Evolutionary conservation across 345 rosid species (phyloP).

Genomic region (Noccaea caerulescens): DNA sequence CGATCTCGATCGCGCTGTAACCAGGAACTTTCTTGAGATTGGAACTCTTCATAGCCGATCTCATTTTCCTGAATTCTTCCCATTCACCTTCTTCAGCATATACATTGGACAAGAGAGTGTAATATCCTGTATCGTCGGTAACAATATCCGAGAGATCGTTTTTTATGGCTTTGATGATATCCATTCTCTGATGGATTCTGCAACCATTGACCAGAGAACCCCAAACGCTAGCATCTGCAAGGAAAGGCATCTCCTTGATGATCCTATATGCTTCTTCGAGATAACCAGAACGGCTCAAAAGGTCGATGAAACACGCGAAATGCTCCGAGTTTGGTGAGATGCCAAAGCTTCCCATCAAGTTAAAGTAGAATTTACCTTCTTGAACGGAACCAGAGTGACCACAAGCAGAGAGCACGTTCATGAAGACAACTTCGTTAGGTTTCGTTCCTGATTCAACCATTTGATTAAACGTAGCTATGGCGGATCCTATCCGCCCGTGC

Average conservation of each 20-base stretch:
- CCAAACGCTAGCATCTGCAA: conserved; percentile 70
- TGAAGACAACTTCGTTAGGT: conserved; percentile 84
- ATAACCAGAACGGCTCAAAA: conserved; percentile 80
- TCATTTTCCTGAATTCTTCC: conserved; percentile 59
- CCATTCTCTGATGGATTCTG: conserved; percentile 70
- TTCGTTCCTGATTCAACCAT: conserved; percentile 64
- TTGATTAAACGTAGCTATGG: conserved; percentile 59
- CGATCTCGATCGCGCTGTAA: conserved; percentile 50
- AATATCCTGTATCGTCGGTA: conserved; percentile 68
- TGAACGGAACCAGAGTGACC: conserved; percentile 75
- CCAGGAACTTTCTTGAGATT: conserved; percentile 73
- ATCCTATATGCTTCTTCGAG: conserved; percentile 64
- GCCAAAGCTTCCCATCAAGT: conserved; percentile 59
- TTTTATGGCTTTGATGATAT: conserved; percentile 59
- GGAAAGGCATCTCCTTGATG: conserved; percentile 67
- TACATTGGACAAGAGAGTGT: conserved; percentile 68
- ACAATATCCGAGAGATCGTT: conserved; percentile 48
- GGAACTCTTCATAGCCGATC: conserved; percentile 49
- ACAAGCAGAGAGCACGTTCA: conserved; percentile 81
- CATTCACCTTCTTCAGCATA: conserved; percentile 82
- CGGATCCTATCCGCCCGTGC: conserved; percentile 62
- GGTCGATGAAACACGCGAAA: conserved; percentile 78
- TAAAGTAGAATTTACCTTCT: conserved; percentile 64
- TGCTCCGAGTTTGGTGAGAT: conserved; percentile 72
- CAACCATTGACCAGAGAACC: conserved; percentile 79